Evolutionary conservation across 192 early-diverging fungal genomes (phyloP).

Genomic region (Backusella mclennaniae): DNA sequence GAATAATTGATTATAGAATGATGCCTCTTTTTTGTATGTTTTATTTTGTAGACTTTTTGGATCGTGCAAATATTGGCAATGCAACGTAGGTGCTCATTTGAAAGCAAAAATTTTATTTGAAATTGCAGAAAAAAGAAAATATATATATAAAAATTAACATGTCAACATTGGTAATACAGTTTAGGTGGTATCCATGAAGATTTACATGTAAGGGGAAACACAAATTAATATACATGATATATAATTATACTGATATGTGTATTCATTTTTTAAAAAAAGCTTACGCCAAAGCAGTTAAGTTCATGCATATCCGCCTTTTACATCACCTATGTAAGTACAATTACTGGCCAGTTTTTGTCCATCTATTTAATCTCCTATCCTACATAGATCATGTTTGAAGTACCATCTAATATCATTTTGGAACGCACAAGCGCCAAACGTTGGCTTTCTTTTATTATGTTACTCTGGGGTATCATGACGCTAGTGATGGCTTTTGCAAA

Average conservation of each 20-base stretch:
- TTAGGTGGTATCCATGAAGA: slow-evolving; percentile 35
- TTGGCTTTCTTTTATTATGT: slow-evolving; percentile 63
- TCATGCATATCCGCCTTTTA: slow-evolving; percentile 14
- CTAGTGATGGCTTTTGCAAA: slow-evolving; percentile 60
- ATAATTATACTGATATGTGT: not conserved
- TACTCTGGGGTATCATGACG: slow-evolving; percentile 71
- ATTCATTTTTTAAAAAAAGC: not conserved
- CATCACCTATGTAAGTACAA: slow-evolving; percentile 8
- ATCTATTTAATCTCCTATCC: slow-evolving; percentile 30
- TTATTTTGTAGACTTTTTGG: slow-evolving; percentile 62
- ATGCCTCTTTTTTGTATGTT: slow-evolving; percentile 60
- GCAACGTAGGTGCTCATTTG: slow-evolving; percentile 52
- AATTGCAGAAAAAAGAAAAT: too few relatives aligned
- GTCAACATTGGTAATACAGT: slow-evolving; percentile 4
- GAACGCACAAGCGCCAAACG: slow-evolving; percentile 57
- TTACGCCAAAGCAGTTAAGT: slow-evolving; percentile 17
- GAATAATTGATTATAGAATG: slow-evolving; percentile 55
- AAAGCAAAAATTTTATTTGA: slow-evolving; percentile 20
- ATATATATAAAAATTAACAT: not conserved
- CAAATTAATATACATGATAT: slow-evolving; percentile 19
- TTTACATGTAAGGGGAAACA: slow-evolving; percentile 38
- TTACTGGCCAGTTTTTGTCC: not conserved
- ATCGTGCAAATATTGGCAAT: slow-evolving; percentile 73
- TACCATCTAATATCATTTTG: slow-evolving; percentile 76
- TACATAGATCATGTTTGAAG: slow-evolving; percentile 71